Evolutionary conservation across 345 rosid species (phyloP), one percentile per base, ranked within the genome.

Genomic region (Pugionium dolabratum): DNA sequence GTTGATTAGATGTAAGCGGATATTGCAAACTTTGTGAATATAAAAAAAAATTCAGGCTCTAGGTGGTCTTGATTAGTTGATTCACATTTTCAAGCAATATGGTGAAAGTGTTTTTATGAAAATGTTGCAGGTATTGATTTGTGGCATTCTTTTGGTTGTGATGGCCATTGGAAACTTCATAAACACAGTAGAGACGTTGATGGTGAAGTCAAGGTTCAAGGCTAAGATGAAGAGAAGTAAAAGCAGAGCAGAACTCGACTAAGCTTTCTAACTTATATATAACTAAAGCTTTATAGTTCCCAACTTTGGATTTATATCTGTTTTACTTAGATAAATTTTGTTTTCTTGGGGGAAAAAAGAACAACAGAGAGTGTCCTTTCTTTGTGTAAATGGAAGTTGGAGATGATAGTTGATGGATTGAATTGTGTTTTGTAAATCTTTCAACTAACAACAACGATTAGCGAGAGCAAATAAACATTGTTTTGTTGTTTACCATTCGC

Each of bases 161-260:
- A 94, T 94, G 97, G 97, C 99, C 0, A 78, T 81, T 9, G 97
- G 99, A 51, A 94, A 94, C 82, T 94, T 94, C 72, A 74, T 71
- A 57, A 86, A 88, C 79, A 94, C 97, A 1, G 85, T 90, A 46
- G 78, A 86, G 76, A 90, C 96, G n/a, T 86, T 90, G 34, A 74
- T 80, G 88, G 71, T 76, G 9, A 94, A 90, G 79, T 94, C 96
- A 35, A 86, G 90, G 82, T 94, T 94, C 61, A 90, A 94, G 80
- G 97, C 95, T n/a, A 90, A 94, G 86, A 94, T 90, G 96, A 90
- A 81, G 80, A 83, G 82, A 79, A 84, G 82, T 42, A 90, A 88
- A 89, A 82, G 89, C 84, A 90, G 71, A 85, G 86, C 71, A 56
- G 90, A 86, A 35, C 75, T 89, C 40, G 75, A 79, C 18, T 83